Evolutionary conservation across 345 rosid species (phyloP).

Genomic region (Raphanus raphanistrum): DNA sequence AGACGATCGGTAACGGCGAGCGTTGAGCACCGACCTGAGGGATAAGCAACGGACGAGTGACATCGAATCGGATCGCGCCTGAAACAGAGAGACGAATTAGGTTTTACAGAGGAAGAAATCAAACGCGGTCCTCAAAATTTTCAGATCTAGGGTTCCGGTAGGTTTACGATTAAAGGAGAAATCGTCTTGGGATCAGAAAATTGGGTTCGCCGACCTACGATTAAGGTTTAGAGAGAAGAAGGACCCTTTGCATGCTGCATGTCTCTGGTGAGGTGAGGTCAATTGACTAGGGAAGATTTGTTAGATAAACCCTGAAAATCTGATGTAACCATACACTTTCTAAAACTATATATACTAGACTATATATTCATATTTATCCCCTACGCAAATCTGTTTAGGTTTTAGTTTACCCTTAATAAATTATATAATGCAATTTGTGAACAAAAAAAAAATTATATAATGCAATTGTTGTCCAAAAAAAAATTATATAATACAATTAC

Average conservation of each 20-base stretch:
- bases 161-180: background rate
- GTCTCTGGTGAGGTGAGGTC: background rate
- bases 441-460: too few relatives aligned
- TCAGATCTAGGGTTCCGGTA: background rate
- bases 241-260: background rate
- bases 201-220: background rate
- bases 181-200: background rate
- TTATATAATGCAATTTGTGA: too few relatives aligned
- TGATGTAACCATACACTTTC: background rate
- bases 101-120: background rate
- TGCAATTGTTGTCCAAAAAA: too few relatives aligned
- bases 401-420: too few relatives aligned
- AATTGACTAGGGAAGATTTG: background rate
- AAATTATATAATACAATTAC: too few relatives aligned
- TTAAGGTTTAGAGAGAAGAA: background rate
- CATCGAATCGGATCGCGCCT: slow-evolving; percentile 8
- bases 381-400: too few relatives aligned
- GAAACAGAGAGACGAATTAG: background rate
- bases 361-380: too few relatives aligned
- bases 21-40: background rate
- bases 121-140: background rate
- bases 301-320: background rate
- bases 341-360: too few relatives aligned
- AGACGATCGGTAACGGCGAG: slow-evolving; percentile 8
- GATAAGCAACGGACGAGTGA: slow-evolving; percentile 18